Evolutionary conservation across 148 eudicot species (phyloP).

Genomic region (Rhododendron ovatum): DNA sequence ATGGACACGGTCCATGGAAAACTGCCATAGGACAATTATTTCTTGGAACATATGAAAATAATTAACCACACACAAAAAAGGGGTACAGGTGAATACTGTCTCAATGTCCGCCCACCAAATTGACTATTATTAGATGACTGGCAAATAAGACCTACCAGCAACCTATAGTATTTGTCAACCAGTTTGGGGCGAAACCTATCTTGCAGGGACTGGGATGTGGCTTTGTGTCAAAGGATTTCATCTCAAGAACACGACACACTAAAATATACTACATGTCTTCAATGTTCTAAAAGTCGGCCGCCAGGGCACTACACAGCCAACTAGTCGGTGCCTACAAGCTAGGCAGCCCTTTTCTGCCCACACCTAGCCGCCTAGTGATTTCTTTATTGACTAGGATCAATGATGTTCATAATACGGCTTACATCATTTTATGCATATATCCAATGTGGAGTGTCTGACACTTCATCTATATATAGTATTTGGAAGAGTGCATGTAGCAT

Average conservation of each 20-base stretch:
- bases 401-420: not conserved
- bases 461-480: not conserved
- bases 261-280: not conserved
- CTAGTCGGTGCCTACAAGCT: too few relatives aligned
- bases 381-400: not conserved
- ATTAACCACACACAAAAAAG: not conserved
- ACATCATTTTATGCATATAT: not conserved
- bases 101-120: not conserved
- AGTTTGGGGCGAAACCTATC: not conserved
- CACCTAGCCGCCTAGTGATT: not conserved
- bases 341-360: too few relatives aligned
- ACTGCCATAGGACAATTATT: not conserved
- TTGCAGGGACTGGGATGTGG: not conserved
- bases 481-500: not conserved
- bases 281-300: not conserved
- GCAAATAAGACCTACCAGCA: not conserved
- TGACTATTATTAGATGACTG: not conserved
- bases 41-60: not conserved
- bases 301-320: too few relatives aligned
- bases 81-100: not conserved
- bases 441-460: not conserved
- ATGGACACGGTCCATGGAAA: not conserved
- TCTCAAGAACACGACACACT: not conserved
- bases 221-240: not conserved
- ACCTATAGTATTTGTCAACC: not conserved